Percentiles rank a stretch among this genome's conserved stretches.
phyloP scores from a whole-genome alignment of 306 rosid genomes.

The Lathyrus oleraceus region DNA sequence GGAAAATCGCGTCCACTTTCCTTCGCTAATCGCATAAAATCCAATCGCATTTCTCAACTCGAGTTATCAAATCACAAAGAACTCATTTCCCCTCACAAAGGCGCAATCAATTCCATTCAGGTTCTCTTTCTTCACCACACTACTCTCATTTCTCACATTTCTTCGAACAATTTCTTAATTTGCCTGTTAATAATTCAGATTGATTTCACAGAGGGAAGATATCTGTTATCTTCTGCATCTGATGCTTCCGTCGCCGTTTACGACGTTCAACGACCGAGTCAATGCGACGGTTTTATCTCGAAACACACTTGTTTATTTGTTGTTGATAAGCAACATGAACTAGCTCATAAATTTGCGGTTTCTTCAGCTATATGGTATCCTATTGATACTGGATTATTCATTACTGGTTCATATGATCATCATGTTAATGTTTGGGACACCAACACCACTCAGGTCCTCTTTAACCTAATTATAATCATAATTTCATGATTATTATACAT shows the following conservation, averaged over 20 bases:
- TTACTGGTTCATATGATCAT: constrained; percentile 88
- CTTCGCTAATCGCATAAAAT: constrained; percentile 70
- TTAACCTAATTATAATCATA: background rate
- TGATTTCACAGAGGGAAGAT: constrained; percentile 85
- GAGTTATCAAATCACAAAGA: constrained; percentile 76
- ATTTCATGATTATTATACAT: background rate
- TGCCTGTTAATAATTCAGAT: constrained; percentile 64
- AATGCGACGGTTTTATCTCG: constrained; percentile 47
- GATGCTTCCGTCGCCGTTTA: constrained; percentile 77
- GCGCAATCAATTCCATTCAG: constrained; percentile 85
- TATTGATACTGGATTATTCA: constrained; percentile 75
- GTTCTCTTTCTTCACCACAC: constrained; percentile 15
- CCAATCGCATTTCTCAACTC: constrained; percentile 58
- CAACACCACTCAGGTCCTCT: constrained; percentile 71
- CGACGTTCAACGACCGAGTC: constrained; percentile 72
- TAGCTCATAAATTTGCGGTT: constrained; percentile 71
- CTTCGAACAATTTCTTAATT: background rate
- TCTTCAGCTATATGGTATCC: constrained; percentile 97
- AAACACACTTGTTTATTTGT: constrained; percentile 59
- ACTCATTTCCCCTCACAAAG: constrained; percentile 73
- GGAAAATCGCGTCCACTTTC: constrained; percentile 60
- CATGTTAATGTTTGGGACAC: constrained; percentile 95
- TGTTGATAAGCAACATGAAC: constrained; percentile 71
- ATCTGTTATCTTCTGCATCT: constrained; percentile 74
- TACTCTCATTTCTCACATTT: background rate